These are phyloP conservation scores for Phytophthora macrochlamydospora DNA, from an alignment of 352 stramenopile species.

Conservation along the genomic window DNA sequence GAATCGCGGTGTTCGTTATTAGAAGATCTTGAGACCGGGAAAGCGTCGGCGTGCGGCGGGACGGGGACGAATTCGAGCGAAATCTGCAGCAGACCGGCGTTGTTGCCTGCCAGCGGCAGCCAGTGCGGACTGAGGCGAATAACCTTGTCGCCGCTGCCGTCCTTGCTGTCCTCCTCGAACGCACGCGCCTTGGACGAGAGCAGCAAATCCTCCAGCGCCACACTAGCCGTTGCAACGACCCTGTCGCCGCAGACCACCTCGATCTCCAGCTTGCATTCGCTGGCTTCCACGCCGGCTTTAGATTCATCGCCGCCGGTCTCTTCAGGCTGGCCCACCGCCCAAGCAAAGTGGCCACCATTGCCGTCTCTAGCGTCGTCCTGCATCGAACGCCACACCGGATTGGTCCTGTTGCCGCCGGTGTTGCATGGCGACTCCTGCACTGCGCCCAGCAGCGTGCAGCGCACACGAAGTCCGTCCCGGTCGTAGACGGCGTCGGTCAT, in stretches of 20 bases:
- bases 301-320: conserved; percentile 7
- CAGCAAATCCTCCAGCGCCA: conserved; percentile 41
- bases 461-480: conserved; percentile 46
- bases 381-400: conserved; percentile 45
- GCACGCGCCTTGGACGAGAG: conserved; percentile 24
- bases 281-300: conserved; percentile 17
- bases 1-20: conserved; percentile 1
- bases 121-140: conserved; percentile 41
- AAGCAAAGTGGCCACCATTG: conserved; percentile 47
- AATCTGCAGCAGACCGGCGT: conserved; percentile 54
- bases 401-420: conserved; percentile 39
- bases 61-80: conserved; percentile 52
- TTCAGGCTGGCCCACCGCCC: conserved; percentile 34
- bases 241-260: conserved; percentile 63
- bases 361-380: conserved; percentile 30
- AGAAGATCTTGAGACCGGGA: conserved; percentile 11
- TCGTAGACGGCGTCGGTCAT: conserved; percentile 55
- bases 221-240: conserved; percentile 41
- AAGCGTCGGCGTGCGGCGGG: conserved; percentile 2
- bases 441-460: conserved; percentile 47
- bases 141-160: conserved; percentile 6
- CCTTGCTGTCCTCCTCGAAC: conserved; percentile 21
- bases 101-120: conserved; percentile 45
- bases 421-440: conserved; percentile 53
- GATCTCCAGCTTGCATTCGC: conserved; percentile 51